phyloP scores from a whole-genome alignment of 148 eudicot genomes.

The Mesembryanthemum crystallinum region DNA sequence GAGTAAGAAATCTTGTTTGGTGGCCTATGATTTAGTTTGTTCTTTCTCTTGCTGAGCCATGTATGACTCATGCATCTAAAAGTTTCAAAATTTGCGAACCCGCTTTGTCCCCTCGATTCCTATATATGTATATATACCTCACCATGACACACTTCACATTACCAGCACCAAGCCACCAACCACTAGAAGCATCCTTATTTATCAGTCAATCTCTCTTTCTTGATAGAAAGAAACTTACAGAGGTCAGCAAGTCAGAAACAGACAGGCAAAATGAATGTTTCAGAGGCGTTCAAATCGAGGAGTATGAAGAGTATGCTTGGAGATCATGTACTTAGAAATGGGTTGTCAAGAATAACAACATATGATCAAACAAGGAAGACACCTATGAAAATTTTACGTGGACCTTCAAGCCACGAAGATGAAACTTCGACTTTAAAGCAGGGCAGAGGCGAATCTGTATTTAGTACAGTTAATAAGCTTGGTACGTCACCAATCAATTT shows the following conservation, averaged over 20 bases:
- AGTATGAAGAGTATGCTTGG: slow-evolving; percentile 24
- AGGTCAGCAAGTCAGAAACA: background rate
- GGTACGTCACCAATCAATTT: slow-evolving; percentile 13
- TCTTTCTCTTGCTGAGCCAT: slow-evolving; percentile 1
- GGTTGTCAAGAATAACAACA: slow-evolving; percentile 13
- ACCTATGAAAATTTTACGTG: slow-evolving; percentile 18
- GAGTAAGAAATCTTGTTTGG: background rate
- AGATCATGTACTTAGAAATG: slow-evolving; percentile 27
- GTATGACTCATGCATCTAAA: slow-evolving; percentile 13
- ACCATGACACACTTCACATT: background rate
- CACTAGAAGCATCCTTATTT: background rate
- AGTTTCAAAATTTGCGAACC: background rate
- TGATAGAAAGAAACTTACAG: background rate
- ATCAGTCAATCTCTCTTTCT: background rate
- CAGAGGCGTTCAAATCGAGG: slow-evolving; percentile 20
- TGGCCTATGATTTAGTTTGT: background rate
- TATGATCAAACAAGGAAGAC: slow-evolving; percentile 19
- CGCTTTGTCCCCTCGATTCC: background rate
- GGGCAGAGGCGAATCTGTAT: slow-evolving; percentile 15
- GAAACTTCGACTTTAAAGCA: slow-evolving; percentile 12
- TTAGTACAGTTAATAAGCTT: slow-evolving; percentile 29
- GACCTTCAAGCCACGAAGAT: slow-evolving; percentile 1
- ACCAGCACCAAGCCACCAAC: too few species aligned
- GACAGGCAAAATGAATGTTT: slow-evolving; percentile 17
- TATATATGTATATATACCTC: slow-evolving; percentile 13